Evolutionary conservation across 2,329 filamentous ascomycete genomes (phyloP).

Genomic region (Stachybotrys elegans): DNA sequence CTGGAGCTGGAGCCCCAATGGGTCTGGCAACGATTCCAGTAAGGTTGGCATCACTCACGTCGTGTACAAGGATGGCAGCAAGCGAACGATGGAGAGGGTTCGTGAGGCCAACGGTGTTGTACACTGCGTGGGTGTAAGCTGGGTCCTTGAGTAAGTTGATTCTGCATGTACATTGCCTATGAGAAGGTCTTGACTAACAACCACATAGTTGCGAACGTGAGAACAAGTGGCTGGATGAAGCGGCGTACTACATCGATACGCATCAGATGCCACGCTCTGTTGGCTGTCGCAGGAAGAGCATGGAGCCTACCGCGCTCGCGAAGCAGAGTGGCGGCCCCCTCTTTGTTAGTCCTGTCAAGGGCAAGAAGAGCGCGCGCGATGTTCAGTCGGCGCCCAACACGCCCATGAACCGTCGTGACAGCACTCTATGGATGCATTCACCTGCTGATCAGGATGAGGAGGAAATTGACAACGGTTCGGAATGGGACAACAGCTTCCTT

Average conservation of each 20-base stretch:
- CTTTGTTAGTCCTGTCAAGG: conserved; percentile 36
- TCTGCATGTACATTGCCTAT: background rate
- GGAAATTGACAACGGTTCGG: conserved; percentile 32
- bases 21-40: conserved; percentile 23
- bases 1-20: conserved; percentile 66
- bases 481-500: conserved; percentile 39
- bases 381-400: conserved; percentile 38
- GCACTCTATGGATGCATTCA: conserved; percentile 49
- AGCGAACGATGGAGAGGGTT: conserved; percentile 76
- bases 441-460: conserved; percentile 40
- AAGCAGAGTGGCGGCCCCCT: conserved; percentile 61
- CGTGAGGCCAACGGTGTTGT: conserved; percentile 67
- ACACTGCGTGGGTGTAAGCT: conserved; percentile 80
- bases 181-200: conserved; percentile 23
- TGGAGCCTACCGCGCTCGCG: conserved; percentile 68
- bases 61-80: conserved; percentile 82
- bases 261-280: conserved; percentile 64
- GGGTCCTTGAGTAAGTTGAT: conserved; percentile 75
- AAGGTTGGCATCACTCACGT: conserved; percentile 81
- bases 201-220: conserved; percentile 65
- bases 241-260: conserved; percentile 64
- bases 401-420: conserved; percentile 48
- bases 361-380: conserved; percentile 11
- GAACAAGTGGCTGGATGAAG: conserved; percentile 72
- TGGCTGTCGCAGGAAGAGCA: conserved; percentile 69